Conservation (phyloP, 495 filamentous ascomycete species). For the Penicillium tannophilum region DNA sequence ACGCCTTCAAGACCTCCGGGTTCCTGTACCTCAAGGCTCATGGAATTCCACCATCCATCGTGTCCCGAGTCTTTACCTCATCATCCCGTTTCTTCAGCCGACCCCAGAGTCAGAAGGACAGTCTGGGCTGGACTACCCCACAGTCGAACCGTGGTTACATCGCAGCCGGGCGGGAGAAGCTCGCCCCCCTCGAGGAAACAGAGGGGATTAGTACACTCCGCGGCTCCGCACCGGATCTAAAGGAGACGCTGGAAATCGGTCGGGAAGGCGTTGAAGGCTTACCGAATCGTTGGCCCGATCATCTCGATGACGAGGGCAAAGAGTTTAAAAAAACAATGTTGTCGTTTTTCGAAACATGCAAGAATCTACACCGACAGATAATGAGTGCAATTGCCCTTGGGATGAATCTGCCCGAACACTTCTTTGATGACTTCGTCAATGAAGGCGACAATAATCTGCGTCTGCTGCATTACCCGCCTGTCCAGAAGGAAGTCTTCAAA, state of each 20-base stretch:
- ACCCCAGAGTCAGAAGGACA: constrained; percentile 68
- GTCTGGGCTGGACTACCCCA: constrained; percentile 68
- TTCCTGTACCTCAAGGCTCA: constrained; percentile 90
- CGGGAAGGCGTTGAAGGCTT: constrained; percentile 65
- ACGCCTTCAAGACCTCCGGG: constrained; percentile 81
- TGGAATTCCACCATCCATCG: constrained; percentile 61
- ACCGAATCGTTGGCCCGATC: constrained; percentile 81
- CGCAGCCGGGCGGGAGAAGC: constrained; percentile 76
- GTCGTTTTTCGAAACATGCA: constrained; percentile 71
- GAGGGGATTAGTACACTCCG: constrained; percentile 62
- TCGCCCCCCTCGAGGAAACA: constrained; percentile 57
- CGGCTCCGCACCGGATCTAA: constrained; percentile 68
- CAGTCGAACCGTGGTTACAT: constrained; percentile 80
- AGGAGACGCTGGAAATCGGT: constrained; percentile 85
- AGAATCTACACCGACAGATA: constrained; percentile 71
- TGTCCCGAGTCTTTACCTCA: constrained; percentile 64
- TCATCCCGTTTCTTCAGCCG: constrained; percentile 80
- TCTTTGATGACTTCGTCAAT: constrained; percentile 76
- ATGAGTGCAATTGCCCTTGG: constrained; percentile 90
- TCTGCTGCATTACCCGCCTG: constrained; percentile 85
- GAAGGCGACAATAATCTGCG: constrained; percentile 83
- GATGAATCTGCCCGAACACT: constrained; percentile 69
- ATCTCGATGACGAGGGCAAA: constrained; percentile 60
- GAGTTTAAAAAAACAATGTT: constrained; percentile 74
- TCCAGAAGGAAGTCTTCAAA: constrained; percentile 66